Base-by-base conservation (phyloP, 2,329 filamentous ascomycete genomes). In the Cercospora brassicicola region DNA sequence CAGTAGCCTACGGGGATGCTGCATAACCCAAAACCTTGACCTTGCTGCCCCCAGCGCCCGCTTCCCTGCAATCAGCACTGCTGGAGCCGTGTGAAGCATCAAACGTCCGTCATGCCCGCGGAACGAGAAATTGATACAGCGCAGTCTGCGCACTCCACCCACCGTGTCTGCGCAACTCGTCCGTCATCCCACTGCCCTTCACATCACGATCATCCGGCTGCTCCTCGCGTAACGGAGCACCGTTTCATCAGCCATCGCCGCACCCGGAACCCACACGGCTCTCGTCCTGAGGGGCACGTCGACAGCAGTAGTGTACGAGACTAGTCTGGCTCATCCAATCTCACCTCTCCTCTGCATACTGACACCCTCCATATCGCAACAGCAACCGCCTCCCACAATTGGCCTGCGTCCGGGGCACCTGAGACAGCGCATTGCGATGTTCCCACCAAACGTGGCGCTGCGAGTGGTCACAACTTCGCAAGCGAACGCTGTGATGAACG, bases 401-500 rank as follows among this genome's bases (percentile, higher is more conserved):
- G 53, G 53, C 28, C 59, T 48, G 59, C 59, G 10, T 20, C 39
- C 33, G 20, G 26, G 7, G 4, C 59, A 53, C 18, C 26, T n/a
- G 26, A 30, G 60, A 45, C 60, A 51, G 26, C 45, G 42, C 23
- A 39, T 39, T 39, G 42, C 30, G 60, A 9, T 48, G 51, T 28
- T 56, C 28, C 51, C 51, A 26, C 23, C 51, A 30, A 56, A 48
- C 51, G 51, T 56, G 51, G 51, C 51, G 42, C 20, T n/a, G 51
- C 51, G 11, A 56, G 51, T 62, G 20, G 23, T 62, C 9, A 18
- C 36, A 15, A 28, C 23, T 39, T 15, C 33, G 6, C 59, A 45
- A 36, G 23, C 42, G 36, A 30, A 62, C 23, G 33, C 20, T 55
- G 60, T 51, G 60, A 62, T 33, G 60, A 53, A 53, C 60, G 60